Base-by-base conservation (phyloP, 768 basidiomycete species). In the Leccinum obscurum region DNA sequence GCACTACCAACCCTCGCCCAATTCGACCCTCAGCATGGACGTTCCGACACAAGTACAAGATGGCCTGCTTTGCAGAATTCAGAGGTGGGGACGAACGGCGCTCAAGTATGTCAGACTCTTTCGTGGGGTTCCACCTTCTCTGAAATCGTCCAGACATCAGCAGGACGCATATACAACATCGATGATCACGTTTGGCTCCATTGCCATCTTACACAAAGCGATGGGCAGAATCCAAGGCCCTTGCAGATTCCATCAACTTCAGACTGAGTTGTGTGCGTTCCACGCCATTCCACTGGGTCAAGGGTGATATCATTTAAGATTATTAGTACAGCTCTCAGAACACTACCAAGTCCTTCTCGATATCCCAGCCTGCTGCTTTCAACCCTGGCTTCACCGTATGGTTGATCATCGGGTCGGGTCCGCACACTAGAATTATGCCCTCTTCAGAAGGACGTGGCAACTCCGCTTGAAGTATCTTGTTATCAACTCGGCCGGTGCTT, bases 161-260 rank as follows among this genome's bases (percentile, higher is more conserved):
- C 10, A 10, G 32, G 32, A 96, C 67, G 93, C 93, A 11, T 96
- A 96, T 77, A 83, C 84, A 37, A 88, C 83, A 54, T 78, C 97
- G 5, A 80, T 87, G 54, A 86, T 89, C 59, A 94, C 97, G 90
- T 96, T 97, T 69, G 86, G 88, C 3, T 93, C 93, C 8, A 90
- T 89, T 2, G 86, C 87, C 22, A 24, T 24, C 22, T 24, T 24
- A 24, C 22, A 98, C 95, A 2, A 99, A 99, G 71, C 83, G 97
- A 32, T 99, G 97, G 97, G 95, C 96, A 15, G 97, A 99, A 73
- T 95, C 96, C 3, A 97, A 95, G 73, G 97, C 98, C 2, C 81
- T 98, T 2, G 95, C 93, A 0, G 97, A 99, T 70, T 92, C 93
- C 64, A 88, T 98, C 61, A 92, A 88, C 60, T 79, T 96, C 70